Evolutionary conservation across 2,329 filamentous ascomycete genomes (phyloP).

Genomic region (Didymella sp.): DNA sequence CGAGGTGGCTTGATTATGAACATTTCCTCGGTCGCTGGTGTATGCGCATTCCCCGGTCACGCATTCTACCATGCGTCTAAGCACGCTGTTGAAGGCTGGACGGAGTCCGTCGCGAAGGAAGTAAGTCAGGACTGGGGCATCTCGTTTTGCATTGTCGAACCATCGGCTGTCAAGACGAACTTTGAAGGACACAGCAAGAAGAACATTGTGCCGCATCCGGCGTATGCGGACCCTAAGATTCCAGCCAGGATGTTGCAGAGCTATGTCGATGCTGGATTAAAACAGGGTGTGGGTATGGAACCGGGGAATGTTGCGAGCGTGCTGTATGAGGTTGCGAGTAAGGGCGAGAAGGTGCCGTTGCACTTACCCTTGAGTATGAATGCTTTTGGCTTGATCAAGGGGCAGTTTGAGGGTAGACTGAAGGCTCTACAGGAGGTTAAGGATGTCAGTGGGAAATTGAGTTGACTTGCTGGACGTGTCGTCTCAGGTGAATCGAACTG

Average conservation of each 20-base stretch:
- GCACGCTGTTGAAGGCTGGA: constrained; percentile 52
- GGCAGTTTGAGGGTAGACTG: constrained; percentile 32
- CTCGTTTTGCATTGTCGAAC: constrained; percentile 54
- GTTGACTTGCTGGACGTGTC: not conserved
- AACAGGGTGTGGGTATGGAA: constrained; percentile 40
- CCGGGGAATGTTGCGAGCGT: constrained; percentile 24
- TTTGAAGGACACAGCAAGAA: constrained; percentile 48
- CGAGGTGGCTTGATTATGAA: constrained; percentile 29
- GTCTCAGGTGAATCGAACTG: not conserved
- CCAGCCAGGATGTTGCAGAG: constrained; percentile 38
- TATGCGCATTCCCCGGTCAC: constrained; percentile 30
- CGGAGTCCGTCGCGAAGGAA: constrained; percentile 56
- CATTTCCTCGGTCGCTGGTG: constrained; percentile 30
- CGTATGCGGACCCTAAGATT: constrained; percentile 26
- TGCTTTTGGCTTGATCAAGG: constrained; percentile 49
- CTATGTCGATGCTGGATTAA: constrained; percentile 47
- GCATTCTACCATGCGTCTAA: constrained; percentile 36
- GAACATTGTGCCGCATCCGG: constrained; percentile 20
- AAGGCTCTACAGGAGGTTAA: constrained; percentile 49
- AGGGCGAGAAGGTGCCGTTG: constrained; percentile 50
- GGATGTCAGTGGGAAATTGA: constrained; percentile 40
- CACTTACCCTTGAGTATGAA: constrained; percentile 52
- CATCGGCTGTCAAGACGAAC: constrained; percentile 48
- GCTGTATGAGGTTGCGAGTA: constrained; percentile 45
- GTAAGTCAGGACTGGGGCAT: constrained; percentile 45